Base-by-base conservation (phyloP, 2,329 filamentous ascomycete species). In the Colletotrichum filicis region DNA sequence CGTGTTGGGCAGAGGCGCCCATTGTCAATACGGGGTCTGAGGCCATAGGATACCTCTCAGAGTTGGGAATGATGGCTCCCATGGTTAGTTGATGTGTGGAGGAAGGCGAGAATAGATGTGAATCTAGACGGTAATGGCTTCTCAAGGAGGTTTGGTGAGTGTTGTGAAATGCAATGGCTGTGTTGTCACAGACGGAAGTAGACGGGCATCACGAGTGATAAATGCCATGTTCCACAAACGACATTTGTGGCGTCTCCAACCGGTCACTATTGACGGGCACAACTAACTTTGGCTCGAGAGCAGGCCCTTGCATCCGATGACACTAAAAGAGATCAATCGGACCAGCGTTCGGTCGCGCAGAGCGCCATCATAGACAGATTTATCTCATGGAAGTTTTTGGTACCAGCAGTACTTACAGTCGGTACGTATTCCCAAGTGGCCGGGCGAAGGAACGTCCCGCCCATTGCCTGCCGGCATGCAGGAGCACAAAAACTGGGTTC, bases 1-100 rank as follows among this genome's bases (percentile, higher is more conserved):
- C 65, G 56, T 71, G 66, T 55, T 74, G 76, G 22, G 71, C 74
- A 32, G 63, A 75, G 22, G 71, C 71, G 14, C 71, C 68, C 26
- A 59, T 63, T n/a, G 32, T 42, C 12, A 57, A 9, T 16, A 42
- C 30, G 19, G 32, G 67, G 46, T 71, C 61, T 32, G 61, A 28
- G 56, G 37, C 37, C 12, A 52, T 57, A 14, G 67, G 49, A 55
- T 55, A 59, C 19, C 56, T 73, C 56, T 65, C 53, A 53, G 70
- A 69, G 24, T 42, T 74, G 37, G 59, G 53, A 19, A 66, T 22
- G 42, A 69, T 68, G 28, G 58, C 66, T 19, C 70, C 71, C 70
- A 74, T 74, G 53, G 52, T 52, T 57, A 49, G 5, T 60, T 26
- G n/a, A 24, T 19, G 22, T 11, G 16, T 32, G 32, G 4, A 35